Base-by-base conservation (phyloP, 371 early-diverging fungal genomes). In the Haplosporangium sp. region DNA sequence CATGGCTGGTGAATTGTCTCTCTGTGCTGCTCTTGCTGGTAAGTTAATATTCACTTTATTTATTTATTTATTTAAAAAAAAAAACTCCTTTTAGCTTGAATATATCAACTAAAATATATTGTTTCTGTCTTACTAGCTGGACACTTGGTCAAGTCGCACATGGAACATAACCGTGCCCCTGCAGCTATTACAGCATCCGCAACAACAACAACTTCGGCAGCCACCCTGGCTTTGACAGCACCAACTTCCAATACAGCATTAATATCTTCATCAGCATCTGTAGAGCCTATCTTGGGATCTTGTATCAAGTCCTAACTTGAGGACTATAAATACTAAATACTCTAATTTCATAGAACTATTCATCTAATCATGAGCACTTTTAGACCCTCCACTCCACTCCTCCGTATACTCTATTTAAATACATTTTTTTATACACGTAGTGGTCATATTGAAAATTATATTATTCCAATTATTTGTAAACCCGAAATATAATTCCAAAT, bases 1-100 rank as follows among this genome's bases (percentile, higher is more conserved):
- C 27, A 94, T 98, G 95, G 98, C 98, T n/a, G 98, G 98, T 55
- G 99, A 98, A 83, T 87, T 98, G 38, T 94, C 95, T 9, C 84
- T 96, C 57, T 93, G 94, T 72, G 88, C 95, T 8, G 98, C 98
- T 5, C 85, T 97, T 59, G 93, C 94, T 15, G 78, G 76, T 76
- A 67, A 66, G 71, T 0, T 55, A 34, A 7, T 34, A 5, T 17
- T 1, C 11, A 15, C 17, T 55, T 17, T 52, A 17, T 48, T 59
- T 20, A 3, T 27, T 7, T 34, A 34, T n/a, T n/a, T n/a, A n/a
- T n/a, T n/a, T n/a, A n/a, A n/a, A n/a, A n/a, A n/a, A n/a, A n/a
- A n/a, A n/a, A n/a, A n/a, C n/a, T n/a, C n/a, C n/a, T n/a, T n/a
- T n/a, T n/a, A n/a, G n/a, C 27, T 27, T 27, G 27, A 27, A 27